Base-by-base conservation (phyloP, 805 yeast genomes). In the Kluyveromyces starmeri region DNA sequence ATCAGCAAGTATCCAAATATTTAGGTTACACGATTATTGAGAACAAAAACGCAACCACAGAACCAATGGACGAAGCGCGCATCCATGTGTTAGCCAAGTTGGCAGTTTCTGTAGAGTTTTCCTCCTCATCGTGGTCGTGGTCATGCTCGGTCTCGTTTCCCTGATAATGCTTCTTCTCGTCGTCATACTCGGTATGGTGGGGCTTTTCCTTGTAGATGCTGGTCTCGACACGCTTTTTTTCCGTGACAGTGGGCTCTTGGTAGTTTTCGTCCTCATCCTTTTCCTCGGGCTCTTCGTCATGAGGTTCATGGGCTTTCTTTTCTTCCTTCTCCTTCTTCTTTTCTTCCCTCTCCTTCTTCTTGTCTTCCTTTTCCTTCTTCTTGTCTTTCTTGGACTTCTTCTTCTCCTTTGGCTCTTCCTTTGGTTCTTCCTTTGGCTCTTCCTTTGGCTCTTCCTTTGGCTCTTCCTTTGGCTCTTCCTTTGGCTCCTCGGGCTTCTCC, bases 211-310 rank as follows among this genome's bases (percentile, higher is more conserved):
- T 26, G 19, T 17, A 10, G 19, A 26, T 14, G 12, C 17, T 30
- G 7, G 26, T 30, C 9, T 30, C 26, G 5, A 30, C 13, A 20
- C 19, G 25, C 17, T 30, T 30, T 30, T 20, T 19, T 21, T 28
- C 32, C 7, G 32, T 28, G 15, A 28, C 16, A n/a, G 32, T n/a
- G n/a, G 32, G 19, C 17, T 15, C 29, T 9, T 11, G 14, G 4
- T 11, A 12, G 14, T 29, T 33, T 13, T 27, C 33, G 14, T 26
- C 37, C 24, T 29, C 23, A 14, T 32, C 36, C 4, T 27, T 21
- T 15, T 34, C 18, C 15, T 16, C 12, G 13, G 15, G 20, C 22
- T 12, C 20, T 10, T 22, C 28, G 5, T 11, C 17, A 8, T 20
- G 28, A 16, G 9, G 10, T 20, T 30, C 32, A 14, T 23, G 23